Conservation (phyloP, 106 monocot species). For the Acorus gramineus region DNA sequence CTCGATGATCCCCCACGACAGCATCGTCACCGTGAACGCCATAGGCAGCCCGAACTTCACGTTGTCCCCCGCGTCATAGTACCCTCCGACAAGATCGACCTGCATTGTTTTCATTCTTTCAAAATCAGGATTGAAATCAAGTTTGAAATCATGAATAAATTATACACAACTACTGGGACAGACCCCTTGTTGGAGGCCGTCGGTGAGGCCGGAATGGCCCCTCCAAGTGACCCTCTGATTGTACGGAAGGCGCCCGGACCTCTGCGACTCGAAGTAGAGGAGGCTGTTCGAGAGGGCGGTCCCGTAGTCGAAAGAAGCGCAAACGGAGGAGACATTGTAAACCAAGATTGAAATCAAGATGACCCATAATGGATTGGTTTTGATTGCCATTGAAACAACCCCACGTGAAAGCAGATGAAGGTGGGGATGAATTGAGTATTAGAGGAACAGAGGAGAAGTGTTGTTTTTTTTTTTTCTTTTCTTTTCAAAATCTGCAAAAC, state of each 20-base stretch:
- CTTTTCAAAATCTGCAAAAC: too few relatives aligned
- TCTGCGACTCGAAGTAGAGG: constrained; percentile 44
- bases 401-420: too few relatives aligned
- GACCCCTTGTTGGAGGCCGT: constrained; percentile 45
- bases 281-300: constrained; percentile 35
- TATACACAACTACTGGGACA: background rate
- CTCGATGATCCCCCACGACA: constrained; percentile 46
- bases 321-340: too few relatives aligned
- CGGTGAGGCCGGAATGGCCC: constrained; percentile 36
- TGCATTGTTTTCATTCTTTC: constrained; percentile 1
- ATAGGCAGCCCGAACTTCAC: constrained; percentile 57
- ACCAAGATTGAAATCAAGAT: too few relatives aligned
- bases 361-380: too few relatives aligned
- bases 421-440: too few relatives aligned
- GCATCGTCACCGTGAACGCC: constrained; percentile 61
- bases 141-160: background rate
- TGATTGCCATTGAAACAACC: too few relatives aligned
- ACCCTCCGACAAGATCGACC: constrained; percentile 66
- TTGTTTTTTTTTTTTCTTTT: too few relatives aligned
- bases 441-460: too few relatives aligned
- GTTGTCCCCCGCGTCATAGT: constrained; percentile 64
- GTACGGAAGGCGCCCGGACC: constrained; percentile 33
- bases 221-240: constrained; percentile 37
- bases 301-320: constrained; percentile 17
- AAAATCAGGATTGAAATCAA: background rate